Evolutionary conservation across 805 yeast species (phyloP), one percentile per base, ranked within the genome.

Genomic region (Kodamaea nitidulidarum): DNA sequence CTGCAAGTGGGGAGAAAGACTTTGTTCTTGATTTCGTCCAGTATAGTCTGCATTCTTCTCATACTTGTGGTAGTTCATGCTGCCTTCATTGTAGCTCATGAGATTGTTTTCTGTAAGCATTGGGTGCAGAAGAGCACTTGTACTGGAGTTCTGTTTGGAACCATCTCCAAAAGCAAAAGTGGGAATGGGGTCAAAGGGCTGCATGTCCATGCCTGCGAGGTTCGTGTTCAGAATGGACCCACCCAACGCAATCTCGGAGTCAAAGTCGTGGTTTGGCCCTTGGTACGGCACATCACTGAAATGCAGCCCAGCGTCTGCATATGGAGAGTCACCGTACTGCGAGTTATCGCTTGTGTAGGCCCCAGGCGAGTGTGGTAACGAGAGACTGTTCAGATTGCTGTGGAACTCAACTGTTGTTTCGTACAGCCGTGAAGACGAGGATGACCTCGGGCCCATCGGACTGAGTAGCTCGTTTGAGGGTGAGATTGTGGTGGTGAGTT

Each of bases 191-290:
- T 33, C 15, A 8, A 32, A 34, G 16, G 35, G 17, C 15, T 10
- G 16, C 7, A 22, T 12, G 29, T 43, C 43, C 32, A 44, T 31
- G 2, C 40, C 45, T 11, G 32, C 46, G 41, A 67, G 53, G 45
- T 67, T 63, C 0, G 68, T 60, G 36, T 57, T 51, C 17, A 67
- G 61, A 2, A 67, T 55, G 4, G 70, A 64, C 26, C 61, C 67
- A 2, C 73, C 73, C 25, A 67, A 51, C 1, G 54, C 60, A 14
- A 67, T 65, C 43, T 65, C 71, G 16, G 51, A 50, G 38, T 60
- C 65, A 43, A 64, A 65, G 38, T 29, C 35, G 14, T 26, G n/a
- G 16, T 16, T 10, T 4, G 41, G n/a, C 48, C 47, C 12, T 26
- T 15, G 26, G 26, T 26, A 15, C 10, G 32, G 32, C 29, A 36